Percentiles rank a stretch among this genome's conserved stretches.
Conservation (phyloP, 352 stramenopile genomes). For the Globisporangium recalcitrans region DNA sequence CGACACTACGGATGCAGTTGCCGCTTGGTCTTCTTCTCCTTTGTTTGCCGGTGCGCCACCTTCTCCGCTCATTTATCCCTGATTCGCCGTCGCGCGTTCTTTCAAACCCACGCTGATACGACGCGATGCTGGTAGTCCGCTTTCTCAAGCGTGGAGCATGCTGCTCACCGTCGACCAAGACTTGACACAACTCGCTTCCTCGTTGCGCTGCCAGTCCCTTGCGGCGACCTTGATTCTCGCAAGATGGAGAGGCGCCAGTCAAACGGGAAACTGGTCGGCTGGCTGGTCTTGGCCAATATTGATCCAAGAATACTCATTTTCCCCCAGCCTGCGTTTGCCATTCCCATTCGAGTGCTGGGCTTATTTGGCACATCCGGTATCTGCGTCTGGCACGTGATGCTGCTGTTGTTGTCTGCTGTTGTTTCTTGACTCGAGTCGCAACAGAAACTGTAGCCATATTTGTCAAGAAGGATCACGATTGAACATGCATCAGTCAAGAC, state of each 20-base stretch:
- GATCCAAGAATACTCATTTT: not conserved
- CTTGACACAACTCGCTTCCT: too few species aligned
- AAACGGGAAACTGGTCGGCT: too few species aligned
- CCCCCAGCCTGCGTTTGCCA: too few species aligned
- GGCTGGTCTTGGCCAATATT: too few species aligned
- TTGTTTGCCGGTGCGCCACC: not conserved
- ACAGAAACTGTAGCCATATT: not conserved
- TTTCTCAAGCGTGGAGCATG: slow-evolving; percentile 3
- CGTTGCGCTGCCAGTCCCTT: not conserved
- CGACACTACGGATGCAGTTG: not conserved
- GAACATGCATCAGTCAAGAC: not conserved
- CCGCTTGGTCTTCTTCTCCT: not conserved
- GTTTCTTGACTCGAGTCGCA: not conserved
- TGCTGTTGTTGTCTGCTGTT: not conserved
- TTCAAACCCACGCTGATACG: not conserved
- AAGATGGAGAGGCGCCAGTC: not conserved
- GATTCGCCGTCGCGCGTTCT: not conserved
- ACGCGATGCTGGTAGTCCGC: not conserved
- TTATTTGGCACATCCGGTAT: too few species aligned
- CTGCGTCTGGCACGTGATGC: not conserved
- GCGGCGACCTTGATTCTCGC: too few species aligned
- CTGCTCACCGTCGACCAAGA: not conserved
- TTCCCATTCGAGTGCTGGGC: too few species aligned
- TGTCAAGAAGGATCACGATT: not conserved
- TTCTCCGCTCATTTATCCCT: not conserved